Evolutionary conservation across 192 early-diverging fungal genomes (phyloP), one percentile per base, ranked within the genome.

Genomic region (Coemansia sp.): DNA sequence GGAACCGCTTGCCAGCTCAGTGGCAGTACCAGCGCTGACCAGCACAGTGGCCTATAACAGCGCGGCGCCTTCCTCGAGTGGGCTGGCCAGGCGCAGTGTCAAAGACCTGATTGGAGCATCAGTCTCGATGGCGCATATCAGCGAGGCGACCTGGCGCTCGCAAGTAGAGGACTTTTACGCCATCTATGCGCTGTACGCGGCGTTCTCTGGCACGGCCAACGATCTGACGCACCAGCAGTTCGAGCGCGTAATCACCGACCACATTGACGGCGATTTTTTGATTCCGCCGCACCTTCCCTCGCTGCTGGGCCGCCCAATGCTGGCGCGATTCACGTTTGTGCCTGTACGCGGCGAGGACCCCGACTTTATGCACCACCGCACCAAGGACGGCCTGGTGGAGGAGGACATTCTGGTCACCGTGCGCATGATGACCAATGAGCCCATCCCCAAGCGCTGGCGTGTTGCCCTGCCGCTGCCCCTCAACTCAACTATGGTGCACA

Each of bases 211-310:
- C 10, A 78, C 74, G 20, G 41, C 72, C 12, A 72, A 74, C 49
- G 76, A 83, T 52, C 64, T 78, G 66, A 44, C n/a, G 3, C 66
- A 61, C 40, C 79, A 81, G 53, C 79, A 81, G 38, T 81, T 81
- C 64, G 79, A 81, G 70, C 73, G 74, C 20, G 68, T 70, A 29
- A 81, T 81, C 16, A 43, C 71, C 24, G 65, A 81, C 18, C 79
- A 81, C 34, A 81, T 81, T 50, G 80, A 83, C 53, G 80, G 76
- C 61, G 80, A 83, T 34, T 77, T 82, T 47, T 60, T 77, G 9
- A 40, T 82, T 13, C 72, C 75, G 44, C 75, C 80, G 18, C 53
- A 29, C 3, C n/a, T 82, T 66, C 64, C 65, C 9, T 62, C 72
- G 6, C 50, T 74, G 4, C 58, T 44, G 31, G 75, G 74, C 15